Conservation (phyloP, 495 filamentous ascomycete genomes). For the Neurospora sp. region DNA sequence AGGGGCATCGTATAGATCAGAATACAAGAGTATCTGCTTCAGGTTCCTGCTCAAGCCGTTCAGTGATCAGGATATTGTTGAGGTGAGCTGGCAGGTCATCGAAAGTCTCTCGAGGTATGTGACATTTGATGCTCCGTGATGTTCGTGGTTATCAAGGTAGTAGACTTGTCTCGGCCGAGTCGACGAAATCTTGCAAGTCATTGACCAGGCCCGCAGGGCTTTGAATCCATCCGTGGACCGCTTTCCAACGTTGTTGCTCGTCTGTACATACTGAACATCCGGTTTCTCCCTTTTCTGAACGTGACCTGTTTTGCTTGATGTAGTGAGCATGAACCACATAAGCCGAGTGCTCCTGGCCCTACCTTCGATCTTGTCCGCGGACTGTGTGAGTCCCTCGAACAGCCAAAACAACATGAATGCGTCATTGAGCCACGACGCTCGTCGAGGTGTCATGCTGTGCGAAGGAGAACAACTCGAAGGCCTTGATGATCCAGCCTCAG, state of each 20-base stretch:
- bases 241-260: background rate
- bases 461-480: background rate
- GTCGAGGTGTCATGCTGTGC: background rate
- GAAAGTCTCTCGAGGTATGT: background rate
- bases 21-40: background rate
- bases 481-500: background rate
- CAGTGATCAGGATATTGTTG: background rate
- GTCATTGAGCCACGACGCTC: background rate
- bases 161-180: background rate
- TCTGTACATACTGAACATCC: background rate
- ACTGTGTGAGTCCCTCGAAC: background rate
- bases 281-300: accelerated
- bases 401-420: background rate
- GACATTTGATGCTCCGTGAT: background rate
- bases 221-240: background rate
- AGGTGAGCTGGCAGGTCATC: background rate
- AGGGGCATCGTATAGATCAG: background rate
- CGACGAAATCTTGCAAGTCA: background rate
- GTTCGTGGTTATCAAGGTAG: background rate
- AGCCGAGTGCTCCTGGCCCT: too few relatives aligned
- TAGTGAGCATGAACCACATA: background rate
- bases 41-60: background rate
- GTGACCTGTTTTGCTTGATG: too few relatives aligned
- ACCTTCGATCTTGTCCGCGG: background rate
- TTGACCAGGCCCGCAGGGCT: background rate